Evolutionary conservation across 805 yeast species (phyloP), one percentile per base, ranked within the genome.

Genomic region (Ogataea angusta): DNA sequence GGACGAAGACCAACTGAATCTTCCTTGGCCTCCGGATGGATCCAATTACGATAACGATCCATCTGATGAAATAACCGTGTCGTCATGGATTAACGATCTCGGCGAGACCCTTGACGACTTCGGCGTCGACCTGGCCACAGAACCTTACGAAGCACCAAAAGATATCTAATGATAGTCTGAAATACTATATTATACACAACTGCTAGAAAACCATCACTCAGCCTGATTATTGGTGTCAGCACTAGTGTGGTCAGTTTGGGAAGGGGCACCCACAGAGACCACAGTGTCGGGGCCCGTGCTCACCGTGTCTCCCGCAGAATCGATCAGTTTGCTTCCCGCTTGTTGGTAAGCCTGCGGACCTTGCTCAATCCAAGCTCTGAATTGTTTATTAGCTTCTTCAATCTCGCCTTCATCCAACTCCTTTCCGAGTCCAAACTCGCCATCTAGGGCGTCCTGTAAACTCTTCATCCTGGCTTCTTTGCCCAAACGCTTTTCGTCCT

Each of bases 1-100:
- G 13, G 72, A 67, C 36, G 76, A 74, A 40, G 85, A 82, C 51
- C 75, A 84, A 45, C 62, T 82, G 38, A 74, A 77, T 1, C 64
- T 83, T 28, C 93, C 96, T 2, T 91, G 97, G 95, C 99, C 99
- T 1, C 95, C 96, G 1, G 95, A 88, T 63, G 89, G 87, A 5
- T 80, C 53, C 1, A 56, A 29, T 16, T 29, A 56, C n/a, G 59
- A 14, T 6, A 16, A 16, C 3, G 24, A 18, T 1, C 30, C 19
- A 6, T 33, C 19, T 13, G 40, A 34, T 5, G 38, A 39, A 25
- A 34, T 21, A 2, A 40, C 46, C 9, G 48, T 38, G n/a, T 47
- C 47, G 22, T 42, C 42, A 26, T 90, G 95, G 95, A 63, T 62
- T 41, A 88, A 85, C 57, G 80, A 73, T 13, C 72, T 82, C 58